Evolutionary conservation across 768 basidiomycete species (phyloP), one percentile per base, ranked within the genome.

Genomic region (Leucocoprinus sp.): DNA sequence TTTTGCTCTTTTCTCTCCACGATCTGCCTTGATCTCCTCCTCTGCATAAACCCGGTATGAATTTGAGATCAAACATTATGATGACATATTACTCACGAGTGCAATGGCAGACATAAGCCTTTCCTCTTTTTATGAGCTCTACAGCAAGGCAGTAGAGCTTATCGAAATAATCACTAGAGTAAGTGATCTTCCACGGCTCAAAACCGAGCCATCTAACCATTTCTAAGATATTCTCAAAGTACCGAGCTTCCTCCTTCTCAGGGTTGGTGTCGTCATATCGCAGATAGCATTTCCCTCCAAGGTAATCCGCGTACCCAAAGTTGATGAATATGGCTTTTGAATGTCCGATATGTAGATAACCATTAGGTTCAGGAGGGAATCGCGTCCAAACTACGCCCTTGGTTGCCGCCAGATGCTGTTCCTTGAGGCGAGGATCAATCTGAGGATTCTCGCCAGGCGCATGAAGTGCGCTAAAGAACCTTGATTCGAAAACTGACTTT

Each of bases 201-300:
- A 80, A 99, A 1, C 96, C 96, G 15, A 99, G 73, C 96, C 96
- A 99, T 52, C 93, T 75, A 27, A 98, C 76, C 56, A 84, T 90
- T 66, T 97, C 93, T 58, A 98, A 67, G 46, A 98, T 97, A 50
- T 88, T 95, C 61, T 95, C 93, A 54, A 98, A 98, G 64, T 96
- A 99, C 52, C 79, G 72, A 27, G 79, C 92, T 67, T 99, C 96
- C 62, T 99, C 96, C 48, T 92, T 92, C 65, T 96, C 93, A 0
- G 96, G 96, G 62, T 99, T 99, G 24, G 96, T 99, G 63, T 99
- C 96, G 60, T 99, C 96, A 57, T 89, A 99, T 45, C 96, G 81
- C 34, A 99, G 72, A 62, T 96, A 98, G 51, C 88, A 89, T 56
- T 84, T 80, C 28, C 96, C 96, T n/a, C 79, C 78, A 59, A 96